phyloP scores from a whole-genome alignment of 768 basidiomycete genomes.

The Tulasnella sp. region DNA sequence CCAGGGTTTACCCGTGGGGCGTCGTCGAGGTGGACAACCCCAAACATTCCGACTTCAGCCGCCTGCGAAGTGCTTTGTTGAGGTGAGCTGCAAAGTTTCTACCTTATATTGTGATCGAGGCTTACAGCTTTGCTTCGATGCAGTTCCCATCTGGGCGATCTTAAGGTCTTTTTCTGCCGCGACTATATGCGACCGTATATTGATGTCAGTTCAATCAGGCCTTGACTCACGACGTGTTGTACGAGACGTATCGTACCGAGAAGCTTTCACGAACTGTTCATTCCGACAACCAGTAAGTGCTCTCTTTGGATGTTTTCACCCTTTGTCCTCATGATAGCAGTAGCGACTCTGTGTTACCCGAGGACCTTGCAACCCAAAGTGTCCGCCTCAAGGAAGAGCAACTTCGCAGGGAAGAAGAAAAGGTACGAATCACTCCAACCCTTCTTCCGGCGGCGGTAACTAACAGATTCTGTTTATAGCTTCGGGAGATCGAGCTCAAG shows the following conservation, averaged over 20 bases:
- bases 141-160: conserved; percentile 86
- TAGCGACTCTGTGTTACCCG: conserved; percentile 84
- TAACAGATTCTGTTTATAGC: conserved; percentile 31
- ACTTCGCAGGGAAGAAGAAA: conserved; percentile 91
- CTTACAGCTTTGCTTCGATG: conserved; percentile 5
- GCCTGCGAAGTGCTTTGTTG: conserved; percentile 80
- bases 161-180: conserved; percentile 44
- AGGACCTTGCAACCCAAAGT: conserved; percentile 92
- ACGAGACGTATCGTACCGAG: conserved; percentile 94
- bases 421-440: conserved; percentile 34
- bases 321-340: conserved; percentile 11
- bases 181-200: neutral
- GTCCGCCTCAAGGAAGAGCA: conserved; percentile 99
- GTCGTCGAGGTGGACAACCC: conserved; percentile 98
- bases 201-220: conserved; percentile 28
- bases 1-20: conserved; percentile 96
- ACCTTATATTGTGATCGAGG: neutral
- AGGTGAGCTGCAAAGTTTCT: conserved; percentile 39
- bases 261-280: conserved; percentile 87
- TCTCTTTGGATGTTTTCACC: conserved; percentile 11
- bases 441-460: conserved; percentile 1
- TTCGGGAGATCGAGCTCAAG: conserved; percentile 96
- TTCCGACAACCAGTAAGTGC: conserved; percentile 52
- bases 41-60: conserved; percentile 98
- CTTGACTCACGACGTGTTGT: conserved; percentile 83